Evolutionary conservation across 1,139 yeast species (phyloP), one percentile per base, ranked within the genome.

Genomic region (Candida tetrigidarum): DNA sequence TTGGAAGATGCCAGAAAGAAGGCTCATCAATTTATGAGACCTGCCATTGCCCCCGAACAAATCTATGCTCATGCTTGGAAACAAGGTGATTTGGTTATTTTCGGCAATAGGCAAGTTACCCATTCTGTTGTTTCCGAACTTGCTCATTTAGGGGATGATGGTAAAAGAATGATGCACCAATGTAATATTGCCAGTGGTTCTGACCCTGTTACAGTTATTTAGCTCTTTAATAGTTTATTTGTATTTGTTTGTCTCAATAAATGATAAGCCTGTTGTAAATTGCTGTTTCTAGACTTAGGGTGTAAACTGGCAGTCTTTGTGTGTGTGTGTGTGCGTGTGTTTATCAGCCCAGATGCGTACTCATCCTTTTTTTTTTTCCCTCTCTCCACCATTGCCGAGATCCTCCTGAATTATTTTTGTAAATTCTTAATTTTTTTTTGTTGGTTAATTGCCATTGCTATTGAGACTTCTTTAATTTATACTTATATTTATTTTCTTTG

Each of bases 81-180:
- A 34, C 78, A 83, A 54, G 96, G 96, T 44, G 96, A 89, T 57
- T 75, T 89, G 60, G 95, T 88, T 27, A 83, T 89, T 47, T 89
- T 89, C 71, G 88, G 75, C 68, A 89, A 89, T 72, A 78, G 92
- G 62, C 96, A 96, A 34, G 93, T 89, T 10, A 85, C 91, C 84
- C 96, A 89, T 62, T 82, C 93, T 4, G 96, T 89, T 30, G 88
- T 96, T 20, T 96, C 96, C 42, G 96, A 88, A 63, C 84, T 89
- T 65, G 74, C 74, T 57, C 79, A 77, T 3, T 65, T 69, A 37
- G 66, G 65, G 25, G 48, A 45, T 11, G 62, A 63, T 43, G 84
- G 81, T 20, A 75, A 76, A 19, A 78, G 96, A 63, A 74, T 89
- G 62, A 88, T 89, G 96, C 96, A 89, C 63, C 96, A 89, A 67